A percentile compares a stretch with the other conserved stretches of the same genome.
Evolutionary conservation across 176 grass and related monocot genomes (phyloP).

Genomic region (Oryza glumipatula): DNA sequence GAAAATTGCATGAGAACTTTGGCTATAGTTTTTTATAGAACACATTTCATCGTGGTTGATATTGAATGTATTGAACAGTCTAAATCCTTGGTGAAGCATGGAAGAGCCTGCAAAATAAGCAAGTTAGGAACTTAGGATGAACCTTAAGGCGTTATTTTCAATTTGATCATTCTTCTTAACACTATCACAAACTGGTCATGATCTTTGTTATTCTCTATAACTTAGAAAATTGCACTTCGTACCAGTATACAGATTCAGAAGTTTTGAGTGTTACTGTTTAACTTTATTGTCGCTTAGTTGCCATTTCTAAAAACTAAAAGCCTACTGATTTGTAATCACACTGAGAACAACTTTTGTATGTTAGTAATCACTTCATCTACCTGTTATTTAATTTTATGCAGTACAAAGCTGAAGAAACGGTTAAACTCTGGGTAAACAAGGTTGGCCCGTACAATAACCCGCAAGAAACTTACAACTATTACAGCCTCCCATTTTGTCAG

Average conservation of each 20-base stretch:
- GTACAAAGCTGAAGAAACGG: slow-evolving; percentile 76
- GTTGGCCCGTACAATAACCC: slow-evolving; percentile 99
- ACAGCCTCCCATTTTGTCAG: slow-evolving; percentile 95
- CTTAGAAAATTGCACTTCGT: neutral
- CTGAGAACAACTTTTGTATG: neutral
- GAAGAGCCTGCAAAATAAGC: neutral
- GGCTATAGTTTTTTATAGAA: slow-evolving; percentile 2
- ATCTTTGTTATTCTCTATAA: neutral
- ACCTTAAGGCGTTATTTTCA: neutral
- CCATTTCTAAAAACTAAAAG: neutral
- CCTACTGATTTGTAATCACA: neutral
- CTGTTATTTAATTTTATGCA: slow-evolving; percentile 56
- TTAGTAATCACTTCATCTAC: slow-evolving; percentile 4
- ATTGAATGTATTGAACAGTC: neutral
- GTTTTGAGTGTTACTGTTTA: neutral
- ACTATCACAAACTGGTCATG: neutral
- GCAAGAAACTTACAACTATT: slow-evolving; percentile 99
- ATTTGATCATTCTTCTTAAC: neutral
- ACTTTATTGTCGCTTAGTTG: neutral
- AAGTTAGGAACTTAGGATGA: neutral
- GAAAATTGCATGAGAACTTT: neutral
- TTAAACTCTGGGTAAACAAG: slow-evolving; percentile 99
- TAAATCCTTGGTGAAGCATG: neutral
- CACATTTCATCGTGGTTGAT: slow-evolving; percentile 5
- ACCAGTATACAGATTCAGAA: neutral